phyloP scores from a whole-genome alignment of 2,329 filamentous ascomycete species.

The Fusarium sterilihyphosum region DNA sequence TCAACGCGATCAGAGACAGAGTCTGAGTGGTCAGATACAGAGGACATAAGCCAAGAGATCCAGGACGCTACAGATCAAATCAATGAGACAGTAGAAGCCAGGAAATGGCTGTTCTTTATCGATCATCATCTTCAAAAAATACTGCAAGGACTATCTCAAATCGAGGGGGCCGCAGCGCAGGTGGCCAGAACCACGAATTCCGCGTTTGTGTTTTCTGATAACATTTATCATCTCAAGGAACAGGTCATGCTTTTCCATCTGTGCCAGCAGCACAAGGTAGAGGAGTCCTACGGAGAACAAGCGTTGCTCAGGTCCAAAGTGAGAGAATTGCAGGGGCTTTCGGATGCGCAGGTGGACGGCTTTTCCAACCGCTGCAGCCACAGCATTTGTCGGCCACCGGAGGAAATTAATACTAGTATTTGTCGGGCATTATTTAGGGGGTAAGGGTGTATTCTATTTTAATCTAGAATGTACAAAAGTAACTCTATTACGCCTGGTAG shows the following conservation, averaged over 20 bases:
- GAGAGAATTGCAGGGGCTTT: not conserved
- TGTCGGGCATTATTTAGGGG: not conserved
- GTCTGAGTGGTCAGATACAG: not conserved
- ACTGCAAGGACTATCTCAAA: not conserved
- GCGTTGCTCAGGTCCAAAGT: not conserved
- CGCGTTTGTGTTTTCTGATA: not conserved
- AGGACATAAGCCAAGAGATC: not conserved
- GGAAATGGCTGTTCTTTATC: not conserved
- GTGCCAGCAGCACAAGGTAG: not conserved
- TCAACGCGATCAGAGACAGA: not conserved
- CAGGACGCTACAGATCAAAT: not conserved
- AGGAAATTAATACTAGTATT: not conserved
- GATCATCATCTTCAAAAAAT: not conserved
- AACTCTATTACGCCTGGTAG: not conserved
- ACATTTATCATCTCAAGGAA: not conserved
- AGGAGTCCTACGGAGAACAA: not conserved
- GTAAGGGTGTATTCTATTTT: not conserved
- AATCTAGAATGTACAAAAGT: rapidly evolving
- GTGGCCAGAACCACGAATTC: not conserved
- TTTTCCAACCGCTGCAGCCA: not conserved
- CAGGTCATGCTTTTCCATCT: not conserved
- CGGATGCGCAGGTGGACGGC: not conserved
- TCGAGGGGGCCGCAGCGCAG: not conserved
- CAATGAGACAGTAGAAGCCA: not conserved
- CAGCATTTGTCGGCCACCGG: not conserved